A percentile compares a stretch with the other conserved stretches of the same genome.
Conservation (phyloP, 192 early-diverging fungal genomes). For the Backusella parvicylindrica region DNA sequence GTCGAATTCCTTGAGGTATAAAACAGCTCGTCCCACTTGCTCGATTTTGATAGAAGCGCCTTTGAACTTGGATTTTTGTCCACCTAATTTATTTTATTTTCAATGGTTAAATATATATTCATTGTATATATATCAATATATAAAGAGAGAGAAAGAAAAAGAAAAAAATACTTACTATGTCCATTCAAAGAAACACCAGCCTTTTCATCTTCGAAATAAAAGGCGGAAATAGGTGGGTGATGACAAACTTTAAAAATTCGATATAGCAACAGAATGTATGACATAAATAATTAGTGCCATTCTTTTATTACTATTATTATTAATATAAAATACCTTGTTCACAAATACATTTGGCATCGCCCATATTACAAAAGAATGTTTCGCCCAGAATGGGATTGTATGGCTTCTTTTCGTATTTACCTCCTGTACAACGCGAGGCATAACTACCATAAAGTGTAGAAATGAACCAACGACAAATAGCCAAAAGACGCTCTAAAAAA, state of each 20-base stretch:
- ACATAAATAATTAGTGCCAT: neutral
- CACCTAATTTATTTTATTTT: constrained; percentile 31
- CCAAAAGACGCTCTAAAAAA: constrained; percentile 65
- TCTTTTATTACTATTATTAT: no score
- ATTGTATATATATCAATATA: neutral
- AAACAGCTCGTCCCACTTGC: constrained; percentile 59
- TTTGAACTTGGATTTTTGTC: constrained; percentile 63
- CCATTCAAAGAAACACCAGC: constrained; percentile 63
- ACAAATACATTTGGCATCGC: constrained; percentile 52
- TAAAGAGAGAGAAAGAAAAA: constrained; percentile 11
- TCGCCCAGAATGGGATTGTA: constrained; percentile 64
- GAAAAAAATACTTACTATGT: constrained; percentile 54
- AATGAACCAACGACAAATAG: constrained; percentile 73
- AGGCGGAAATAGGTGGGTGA: constrained; percentile 69
- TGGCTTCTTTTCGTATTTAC: constrained; percentile 74
- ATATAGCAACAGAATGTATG: constrained; percentile 1
- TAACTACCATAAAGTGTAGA: constrained; percentile 80
- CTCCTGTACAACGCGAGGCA: constrained; percentile 61
- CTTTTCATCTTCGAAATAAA: constrained; percentile 63
- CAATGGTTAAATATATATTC: neutral
- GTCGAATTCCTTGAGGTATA: constrained; percentile 50
- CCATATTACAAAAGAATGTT: constrained; percentile 57
- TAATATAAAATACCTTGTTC: constrained; percentile 50
- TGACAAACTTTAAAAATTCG: constrained; percentile 48
- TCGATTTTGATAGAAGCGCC: constrained; percentile 59